Evolutionary conservation across 768 basidiomycete genomes (phyloP).

Genomic region (Harrya chromipes): DNA sequence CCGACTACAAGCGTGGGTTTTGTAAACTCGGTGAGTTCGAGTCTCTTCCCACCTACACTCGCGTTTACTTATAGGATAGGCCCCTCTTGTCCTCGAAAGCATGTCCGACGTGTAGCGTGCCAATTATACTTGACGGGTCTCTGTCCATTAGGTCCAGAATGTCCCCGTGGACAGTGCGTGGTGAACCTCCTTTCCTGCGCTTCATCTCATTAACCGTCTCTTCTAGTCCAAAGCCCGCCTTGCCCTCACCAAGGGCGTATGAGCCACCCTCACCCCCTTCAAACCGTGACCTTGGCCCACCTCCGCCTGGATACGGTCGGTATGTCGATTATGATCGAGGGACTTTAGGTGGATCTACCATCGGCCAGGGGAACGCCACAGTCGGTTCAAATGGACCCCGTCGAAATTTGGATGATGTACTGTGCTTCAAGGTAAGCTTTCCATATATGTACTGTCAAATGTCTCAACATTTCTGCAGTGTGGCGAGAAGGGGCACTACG

Average conservation of each 20-base stretch:
- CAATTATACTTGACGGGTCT: constrained; percentile 90
- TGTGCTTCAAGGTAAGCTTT: constrained; percentile 76
- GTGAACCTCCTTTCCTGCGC: background rate
- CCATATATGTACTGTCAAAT: background rate
- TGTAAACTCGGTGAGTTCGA: constrained; percentile 77
- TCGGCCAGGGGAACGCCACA: constrained; percentile 24
- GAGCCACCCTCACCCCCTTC: constrained; percentile 74
- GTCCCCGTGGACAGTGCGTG: constrained; percentile 85
- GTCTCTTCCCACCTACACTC: constrained; percentile 1
- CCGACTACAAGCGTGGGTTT: constrained; percentile 94
- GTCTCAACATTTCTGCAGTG: constrained; percentile 48
- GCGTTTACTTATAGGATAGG: constrained; percentile 43
- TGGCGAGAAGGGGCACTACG: constrained; percentile 92
- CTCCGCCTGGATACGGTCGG: constrained; percentile 88
- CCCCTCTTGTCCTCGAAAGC: constrained; percentile 86
- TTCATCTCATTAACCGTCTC: constrained; percentile 7
- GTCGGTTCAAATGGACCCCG: constrained; percentile 43
- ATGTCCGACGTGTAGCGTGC: constrained; percentile 88
- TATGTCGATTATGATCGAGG: constrained; percentile 73
- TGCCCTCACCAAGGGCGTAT: constrained; percentile 71
- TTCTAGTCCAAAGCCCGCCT: constrained; percentile 69
- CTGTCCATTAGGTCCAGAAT: constrained; percentile 87
- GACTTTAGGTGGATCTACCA: constrained; percentile 30
- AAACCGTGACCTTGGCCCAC: constrained; percentile 79
- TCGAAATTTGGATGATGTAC: constrained; percentile 77